phyloP scores from a whole-genome alignment of 2,329 filamentous ascomycete species.

The Aureobasidium melanogenum region DNA sequence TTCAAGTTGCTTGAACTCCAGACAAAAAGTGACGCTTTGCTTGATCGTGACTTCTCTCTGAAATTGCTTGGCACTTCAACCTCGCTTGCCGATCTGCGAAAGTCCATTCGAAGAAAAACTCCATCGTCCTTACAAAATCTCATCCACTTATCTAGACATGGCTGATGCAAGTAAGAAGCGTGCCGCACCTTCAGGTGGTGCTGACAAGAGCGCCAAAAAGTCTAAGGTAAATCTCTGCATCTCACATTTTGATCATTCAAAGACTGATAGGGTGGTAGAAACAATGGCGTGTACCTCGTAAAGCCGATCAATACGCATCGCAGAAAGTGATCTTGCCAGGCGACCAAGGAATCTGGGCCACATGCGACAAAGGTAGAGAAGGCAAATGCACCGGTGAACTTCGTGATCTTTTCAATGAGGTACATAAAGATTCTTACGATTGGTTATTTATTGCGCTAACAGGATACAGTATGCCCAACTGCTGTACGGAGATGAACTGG shows the following conservation, averaged over 20 bases:
- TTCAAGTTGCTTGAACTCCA: background rate
- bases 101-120: background rate
- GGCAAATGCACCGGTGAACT: slow-evolving; percentile 61
- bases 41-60: background rate
- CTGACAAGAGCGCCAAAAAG: slow-evolving; percentile 10
- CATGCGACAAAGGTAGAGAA: slow-evolving; percentile 64
- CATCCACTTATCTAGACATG: background rate
- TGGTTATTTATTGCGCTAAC: background rate
- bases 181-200: slow-evolving; percentile 10
- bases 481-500: slow-evolving; percentile 2
- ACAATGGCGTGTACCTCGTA: slow-evolving; percentile 9
- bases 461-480: slow-evolving; percentile 1
- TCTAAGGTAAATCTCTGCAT: slow-evolving; percentile 11
- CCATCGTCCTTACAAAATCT: background rate
- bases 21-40: background rate
- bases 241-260: background rate
- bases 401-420: slow-evolving; percentile 51
- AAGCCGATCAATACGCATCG: background rate
- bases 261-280: background rate
- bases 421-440: background rate
- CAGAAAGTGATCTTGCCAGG: slow-evolving; percentile 50
- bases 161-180: slow-evolving; percentile 15
- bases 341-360: slow-evolving; percentile 69
- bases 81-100: background rate
- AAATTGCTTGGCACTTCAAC: slow-evolving; percentile 1